Evolutionary conservation across 192 early-diverging fungal species (phyloP), one percentile per base, ranked within the genome.

Genomic region (Coemansia sp.): DNA sequence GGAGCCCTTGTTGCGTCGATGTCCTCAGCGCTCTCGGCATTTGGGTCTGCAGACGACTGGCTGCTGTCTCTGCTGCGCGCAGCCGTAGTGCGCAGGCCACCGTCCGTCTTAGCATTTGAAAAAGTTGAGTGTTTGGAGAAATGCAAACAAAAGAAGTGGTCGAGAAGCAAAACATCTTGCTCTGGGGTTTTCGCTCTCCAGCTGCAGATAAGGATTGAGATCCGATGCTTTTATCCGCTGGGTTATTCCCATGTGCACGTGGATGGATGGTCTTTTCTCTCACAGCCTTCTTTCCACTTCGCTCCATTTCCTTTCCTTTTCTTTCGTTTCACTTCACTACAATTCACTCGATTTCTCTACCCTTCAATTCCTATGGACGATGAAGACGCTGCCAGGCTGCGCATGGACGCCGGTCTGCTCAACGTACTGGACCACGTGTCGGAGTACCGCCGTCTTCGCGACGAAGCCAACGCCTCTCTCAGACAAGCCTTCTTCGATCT

Each of bases 401-500:
- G 2, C 22, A 40, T 19, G 32, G 48, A 82, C 61, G 36, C 43
- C 22, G 21, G 48, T 32, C 55, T 77, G 42, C 56, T 82, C 8
- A 40, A 48, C 55, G 36, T 69, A n/a, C 63, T 82, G 41, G 80
- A 73, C 18, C 19, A 4, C 11, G 22, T 77, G 13, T 60, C 58
- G 22, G 62, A 82, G 66, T 82, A 82, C 69, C 80, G 71, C 48
- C 46, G 36, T 13, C 18, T 68, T 11, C 65, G 72, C 9, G 58
- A 47, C 18, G 11, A 46, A 10, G 65, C 51, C 59, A 41, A 42
- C 45, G 43, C 37, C 12, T 6, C 39, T 45, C 66, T 77, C 12
- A 63, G 66, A 43, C 68, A 73, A 39, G 74, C 71, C 22, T 82
- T 64, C 59, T 82, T 82, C 56, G 72, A 71, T 40, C 48, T 82